Evolutionary conservation across 306 rosid genomes (phyloP).

Genomic region (Malus domestica): DNA sequence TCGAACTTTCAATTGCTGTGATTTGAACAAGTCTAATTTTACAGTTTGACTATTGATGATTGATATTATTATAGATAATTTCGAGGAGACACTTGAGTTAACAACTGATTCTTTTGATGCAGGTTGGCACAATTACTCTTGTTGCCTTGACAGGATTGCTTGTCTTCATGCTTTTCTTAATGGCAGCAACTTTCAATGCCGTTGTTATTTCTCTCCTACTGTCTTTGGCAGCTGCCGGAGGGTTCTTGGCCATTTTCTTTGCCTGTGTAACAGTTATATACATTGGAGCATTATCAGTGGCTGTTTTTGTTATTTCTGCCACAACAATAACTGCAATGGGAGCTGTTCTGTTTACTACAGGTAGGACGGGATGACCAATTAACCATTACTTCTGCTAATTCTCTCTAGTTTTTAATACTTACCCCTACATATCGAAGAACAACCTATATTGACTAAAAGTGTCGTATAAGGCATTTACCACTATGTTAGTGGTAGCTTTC

Average conservation of each 20-base stretch:
- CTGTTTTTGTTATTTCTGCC: constrained; percentile 50
- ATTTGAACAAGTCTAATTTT: not conserved
- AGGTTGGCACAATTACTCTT: constrained; percentile 65
- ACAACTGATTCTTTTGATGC: constrained; percentile 17
- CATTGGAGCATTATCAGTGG: constrained; percentile 72
- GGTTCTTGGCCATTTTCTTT: constrained; percentile 89
- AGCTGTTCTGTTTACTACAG: constrained; percentile 64
- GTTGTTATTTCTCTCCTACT: constrained; percentile 55
- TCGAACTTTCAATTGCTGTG: not conserved
- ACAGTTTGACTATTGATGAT: not conserved
- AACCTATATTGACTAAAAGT: not conserved
- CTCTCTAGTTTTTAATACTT: not conserved
- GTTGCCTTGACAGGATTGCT: constrained; percentile 73
- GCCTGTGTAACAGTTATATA: constrained; percentile 58
- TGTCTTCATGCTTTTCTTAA: constrained; percentile 74
- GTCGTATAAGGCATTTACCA: not conserved
- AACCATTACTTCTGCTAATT: not conserved
- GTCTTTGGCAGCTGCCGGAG: constrained; percentile 88
- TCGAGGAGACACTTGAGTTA: not conserved
- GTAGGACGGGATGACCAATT: constrained; percentile 26
- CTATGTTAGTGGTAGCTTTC: not conserved
- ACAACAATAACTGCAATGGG: constrained; percentile 51
- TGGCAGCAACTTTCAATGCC: constrained; percentile 78
- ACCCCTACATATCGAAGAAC: not conserved
- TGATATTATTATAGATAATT: not conserved